These are phyloP conservation scores for Dalbergia cochinchinensis DNA, from an alignment of 306 rosid genomes.

Conservation along the genomic window DNA sequence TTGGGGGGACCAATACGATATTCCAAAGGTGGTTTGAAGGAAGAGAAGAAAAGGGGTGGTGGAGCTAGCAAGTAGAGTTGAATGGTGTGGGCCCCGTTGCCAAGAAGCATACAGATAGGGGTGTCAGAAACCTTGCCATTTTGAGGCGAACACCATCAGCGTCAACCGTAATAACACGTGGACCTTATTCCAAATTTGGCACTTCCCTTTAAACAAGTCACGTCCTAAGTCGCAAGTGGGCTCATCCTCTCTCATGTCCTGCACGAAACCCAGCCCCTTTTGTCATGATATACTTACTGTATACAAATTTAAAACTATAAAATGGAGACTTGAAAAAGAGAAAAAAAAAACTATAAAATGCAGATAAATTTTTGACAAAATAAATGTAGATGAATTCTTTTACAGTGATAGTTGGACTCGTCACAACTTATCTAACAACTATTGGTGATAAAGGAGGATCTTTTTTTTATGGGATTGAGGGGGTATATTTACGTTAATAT, in stretches of 20 bases:
- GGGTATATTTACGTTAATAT: too few species aligned
- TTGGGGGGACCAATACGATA: constrained; percentile 6
- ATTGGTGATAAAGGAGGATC: too few species aligned
- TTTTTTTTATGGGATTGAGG: too few species aligned
- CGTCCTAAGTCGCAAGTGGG: constrained; percentile 43
- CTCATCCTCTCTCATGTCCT: not conserved
- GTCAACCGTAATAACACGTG: constrained; percentile 61
- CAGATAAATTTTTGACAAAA: too few species aligned
- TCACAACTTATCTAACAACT: not conserved
- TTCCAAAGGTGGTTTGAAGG: constrained; percentile 29
- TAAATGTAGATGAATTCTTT: too few species aligned
- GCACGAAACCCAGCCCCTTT: too few species aligned
- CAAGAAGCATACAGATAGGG: constrained; percentile 20
- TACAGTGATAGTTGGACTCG: not conserved
- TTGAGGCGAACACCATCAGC: constrained; percentile 64
- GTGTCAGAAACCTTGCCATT: constrained; percentile 54
- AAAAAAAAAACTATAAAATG: too few species aligned
- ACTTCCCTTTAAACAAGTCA: constrained; percentile 61
- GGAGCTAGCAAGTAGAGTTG: constrained; percentile 6
- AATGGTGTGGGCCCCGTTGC: constrained; percentile 48
- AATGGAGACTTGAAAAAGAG: too few species aligned
- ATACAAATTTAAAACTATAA: too few species aligned
- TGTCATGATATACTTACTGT: too few species aligned
- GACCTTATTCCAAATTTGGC: constrained; percentile 60
- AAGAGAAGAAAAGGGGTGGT: too few species aligned